These are phyloP conservation scores for Beauveria bassiana DNA, from an alignment of 2,329 filamentous ascomycete species.

Conservation along the genomic window DNA sequence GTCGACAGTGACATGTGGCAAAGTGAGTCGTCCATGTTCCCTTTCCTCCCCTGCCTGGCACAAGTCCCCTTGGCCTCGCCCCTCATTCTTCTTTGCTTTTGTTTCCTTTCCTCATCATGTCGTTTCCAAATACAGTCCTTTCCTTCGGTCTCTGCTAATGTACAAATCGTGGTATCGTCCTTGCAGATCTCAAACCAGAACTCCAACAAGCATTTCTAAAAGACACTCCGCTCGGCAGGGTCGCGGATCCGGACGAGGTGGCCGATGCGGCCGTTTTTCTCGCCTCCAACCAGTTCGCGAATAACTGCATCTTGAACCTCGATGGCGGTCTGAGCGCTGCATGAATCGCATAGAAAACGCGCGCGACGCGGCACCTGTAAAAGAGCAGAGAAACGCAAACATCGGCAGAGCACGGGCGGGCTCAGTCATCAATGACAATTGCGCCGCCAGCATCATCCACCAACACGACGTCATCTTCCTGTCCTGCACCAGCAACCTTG, in stretches of 20 bases:
- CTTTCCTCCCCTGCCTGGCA: neutral
- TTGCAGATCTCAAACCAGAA: conserved; percentile 29
- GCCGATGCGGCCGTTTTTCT: conserved; percentile 78
- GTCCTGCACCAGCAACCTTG: conserved; percentile 27
- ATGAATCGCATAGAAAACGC: conserved; percentile 27
- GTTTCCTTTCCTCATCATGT: neutral
- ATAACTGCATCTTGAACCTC: conserved; percentile 79
- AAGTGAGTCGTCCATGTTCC: conserved; percentile 39
- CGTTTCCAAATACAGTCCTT: neutral
- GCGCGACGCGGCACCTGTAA: neutral
- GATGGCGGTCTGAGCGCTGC: conserved; percentile 74
- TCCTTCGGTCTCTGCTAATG: conserved; percentile 24
- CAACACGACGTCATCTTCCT: conserved; percentile 35
- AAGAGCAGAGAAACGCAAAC: neutral
- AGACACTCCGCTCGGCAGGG: conserved; percentile 56
- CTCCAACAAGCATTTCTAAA: conserved; percentile 31
- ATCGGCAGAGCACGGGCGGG: conserved; percentile 29
- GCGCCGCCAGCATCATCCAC: conserved; percentile 51
- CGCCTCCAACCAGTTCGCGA: conserved; percentile 70
- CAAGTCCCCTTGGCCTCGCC: conserved; percentile 4
- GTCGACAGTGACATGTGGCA: conserved; percentile 74
- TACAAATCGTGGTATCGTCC: conserved; percentile 24
- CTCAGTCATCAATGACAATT: conserved; percentile 56
- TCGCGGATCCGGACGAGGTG: conserved; percentile 63
- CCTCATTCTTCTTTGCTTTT: neutral